phyloP scores from a whole-genome alignment of 768 basidiomycete species.

The Russula sp. region DNA sequence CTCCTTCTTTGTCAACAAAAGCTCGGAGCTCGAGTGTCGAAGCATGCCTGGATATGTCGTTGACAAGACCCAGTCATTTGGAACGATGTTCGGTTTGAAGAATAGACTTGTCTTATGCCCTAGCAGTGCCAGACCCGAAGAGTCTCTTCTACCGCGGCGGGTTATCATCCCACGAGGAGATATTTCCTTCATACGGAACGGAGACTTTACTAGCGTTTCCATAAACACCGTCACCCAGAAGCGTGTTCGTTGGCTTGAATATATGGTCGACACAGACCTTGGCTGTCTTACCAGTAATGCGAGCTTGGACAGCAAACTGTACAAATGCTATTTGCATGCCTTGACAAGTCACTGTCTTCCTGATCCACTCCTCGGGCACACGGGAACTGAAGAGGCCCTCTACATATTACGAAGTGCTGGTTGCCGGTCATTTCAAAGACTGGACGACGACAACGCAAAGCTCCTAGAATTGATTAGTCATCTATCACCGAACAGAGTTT shows the following conservation, averaged over 20 bases:
- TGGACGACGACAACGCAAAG: slow-evolving; percentile 15
- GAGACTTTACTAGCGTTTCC: slow-evolving; percentile 3
- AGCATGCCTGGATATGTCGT: too few relatives aligned
- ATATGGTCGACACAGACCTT: slow-evolving; percentile 28
- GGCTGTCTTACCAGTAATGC: too few relatives aligned
- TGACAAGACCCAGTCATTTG: slow-evolving; percentile 26
- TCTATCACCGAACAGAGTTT: slow-evolving; percentile 6
- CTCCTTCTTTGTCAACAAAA: too few relatives aligned
- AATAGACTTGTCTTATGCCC: slow-evolving; percentile 12
- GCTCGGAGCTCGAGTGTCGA: too few relatives aligned
- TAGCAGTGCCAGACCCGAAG: background rate
- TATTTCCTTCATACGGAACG: background rate
- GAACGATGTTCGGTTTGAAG: slow-evolving; percentile 41
- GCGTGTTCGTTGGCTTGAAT: slow-evolving; percentile 28
- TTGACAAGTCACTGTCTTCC: too few relatives aligned
- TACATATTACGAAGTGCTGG: too few relatives aligned
- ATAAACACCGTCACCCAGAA: background rate
- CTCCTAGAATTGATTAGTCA: slow-evolving; percentile 3
- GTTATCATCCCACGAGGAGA: too few relatives aligned
- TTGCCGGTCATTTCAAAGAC: slow-evolving; percentile 37
- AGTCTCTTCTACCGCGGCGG: background rate
- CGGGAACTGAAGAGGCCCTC: too few relatives aligned
- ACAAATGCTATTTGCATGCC: too few relatives aligned
- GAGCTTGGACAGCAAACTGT: too few relatives aligned
- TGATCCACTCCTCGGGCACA: too few relatives aligned